Evolutionary conservation across 495 filamentous ascomycete genomes (phyloP).

Genomic region (Penicillium manginii): DNA sequence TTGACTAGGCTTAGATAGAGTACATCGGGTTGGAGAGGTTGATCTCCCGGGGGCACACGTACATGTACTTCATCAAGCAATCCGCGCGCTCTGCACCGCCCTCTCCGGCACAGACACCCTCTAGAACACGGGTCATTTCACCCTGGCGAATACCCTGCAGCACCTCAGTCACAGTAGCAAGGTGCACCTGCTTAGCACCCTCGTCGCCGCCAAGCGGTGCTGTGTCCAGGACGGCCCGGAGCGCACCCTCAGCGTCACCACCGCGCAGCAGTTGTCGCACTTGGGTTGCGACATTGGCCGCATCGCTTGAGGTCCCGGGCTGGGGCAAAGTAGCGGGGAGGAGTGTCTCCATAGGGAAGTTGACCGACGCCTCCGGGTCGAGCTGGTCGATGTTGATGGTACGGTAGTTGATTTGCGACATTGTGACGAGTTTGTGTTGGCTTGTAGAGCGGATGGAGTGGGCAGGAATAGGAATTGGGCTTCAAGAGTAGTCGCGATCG

Average conservation of each 20-base stretch:
- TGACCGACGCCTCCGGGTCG: conserved; percentile 81
- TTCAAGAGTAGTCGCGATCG: background rate
- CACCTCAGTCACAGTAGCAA: conserved; percentile 82
- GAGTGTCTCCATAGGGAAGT: conserved; percentile 83
- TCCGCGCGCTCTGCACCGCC: conserved; percentile 69
- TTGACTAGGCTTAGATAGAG: background rate
- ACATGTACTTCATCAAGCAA: conserved; percentile 59
- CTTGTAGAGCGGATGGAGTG: background rate
- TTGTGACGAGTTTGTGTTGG: conserved; percentile 31
- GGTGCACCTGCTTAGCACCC: conserved; percentile 79
- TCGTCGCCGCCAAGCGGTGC: conserved; percentile 73
- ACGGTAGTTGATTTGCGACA: conserved; percentile 75
- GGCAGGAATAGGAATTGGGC: background rate
- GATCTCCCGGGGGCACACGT: conserved; percentile 24
- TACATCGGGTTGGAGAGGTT: background rate
- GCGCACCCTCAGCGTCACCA: conserved; percentile 82
- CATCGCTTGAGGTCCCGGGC: conserved; percentile 68
- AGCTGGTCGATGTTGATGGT: conserved; percentile 92
- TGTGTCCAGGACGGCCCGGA: conserved; percentile 77
- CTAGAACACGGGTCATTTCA: conserved; percentile 85
- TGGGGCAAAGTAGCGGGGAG: conserved; percentile 65
- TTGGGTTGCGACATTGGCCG: conserved; percentile 72
- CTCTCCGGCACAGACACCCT: conserved; percentile 69
- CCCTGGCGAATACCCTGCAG: conserved; percentile 87
- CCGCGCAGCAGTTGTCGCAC: conserved; percentile 83